Base-by-base conservation (phyloP, 306 rosid species). In the Quercus agrifolia region DNA sequence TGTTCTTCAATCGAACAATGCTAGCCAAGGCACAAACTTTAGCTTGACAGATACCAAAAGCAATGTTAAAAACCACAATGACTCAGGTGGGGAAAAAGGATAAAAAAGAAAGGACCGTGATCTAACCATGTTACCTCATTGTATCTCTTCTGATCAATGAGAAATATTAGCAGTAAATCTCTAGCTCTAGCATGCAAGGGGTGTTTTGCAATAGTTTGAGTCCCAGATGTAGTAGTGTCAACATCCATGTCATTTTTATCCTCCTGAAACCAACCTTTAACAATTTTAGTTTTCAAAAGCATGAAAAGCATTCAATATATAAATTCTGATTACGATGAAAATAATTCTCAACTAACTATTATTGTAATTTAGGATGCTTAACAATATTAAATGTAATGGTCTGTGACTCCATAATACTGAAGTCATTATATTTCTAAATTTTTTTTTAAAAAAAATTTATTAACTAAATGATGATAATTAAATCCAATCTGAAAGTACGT, bases 191-290 rank as follows among this genome's bases (percentile, higher is more conserved):
- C 73, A 88, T 77, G 58, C 73, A 88, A 79, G 58, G 86, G 72
- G 79, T 91, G 98, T 58, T 95, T 95, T n/a, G 80, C 35, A 0
- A 88, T 80, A 73, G 85, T 84, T 79, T 88, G 97, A 80, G 89
- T 81, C 20, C 90, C 83, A 49, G 97, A 90, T 21, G 97, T 86
- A 54, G 91, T 93, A 3, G 90, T 90, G 61, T 95, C 97, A 56
- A 95, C 97, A 54, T 91, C 99, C 98, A 95, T 95, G 80, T 92
- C 98, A 5, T 88, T 89, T 19, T 89, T 97, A 49, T 86, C 94
- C 0, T 89, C 98, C 94, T 92, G 70, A 15, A 85, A 73, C 68
- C 69, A 78, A 17, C 30, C 30, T 66, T 61, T 6, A 58, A 41
- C 28, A 77, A 44, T 23, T 56, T 30, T 23, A 74, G 75, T 23